These are phyloP conservation scores for Sisymbrium irio DNA, from an alignment of 345 rosid genomes.

Conservation along the genomic window DNA sequence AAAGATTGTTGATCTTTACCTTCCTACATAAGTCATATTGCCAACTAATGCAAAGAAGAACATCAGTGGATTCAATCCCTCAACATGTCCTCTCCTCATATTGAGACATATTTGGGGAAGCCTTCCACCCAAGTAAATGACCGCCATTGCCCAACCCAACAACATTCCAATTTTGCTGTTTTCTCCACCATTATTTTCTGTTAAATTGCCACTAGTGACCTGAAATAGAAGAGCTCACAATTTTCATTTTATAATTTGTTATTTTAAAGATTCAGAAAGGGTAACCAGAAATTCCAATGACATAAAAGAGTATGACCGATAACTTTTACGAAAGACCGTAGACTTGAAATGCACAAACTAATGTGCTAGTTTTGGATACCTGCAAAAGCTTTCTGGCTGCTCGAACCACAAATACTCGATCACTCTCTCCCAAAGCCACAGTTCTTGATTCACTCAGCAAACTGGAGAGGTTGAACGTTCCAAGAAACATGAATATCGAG, in stretches of 20 bases:
- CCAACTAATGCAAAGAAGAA: conserved; percentile 81
- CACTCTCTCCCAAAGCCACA: conserved; percentile 30
- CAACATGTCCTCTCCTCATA: conserved; percentile 75
- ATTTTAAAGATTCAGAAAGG: background rate
- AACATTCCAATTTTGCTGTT: conserved; percentile 46
- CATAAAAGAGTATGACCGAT: background rate
- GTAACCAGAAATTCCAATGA: background rate
- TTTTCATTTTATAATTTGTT: background rate
- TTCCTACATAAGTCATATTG: conserved; percentile 71
- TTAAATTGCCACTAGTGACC: conserved; percentile 39
- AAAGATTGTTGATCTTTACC: conserved; percentile 39
- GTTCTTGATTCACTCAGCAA: conserved; percentile 27
- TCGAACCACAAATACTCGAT: conserved; percentile 45
- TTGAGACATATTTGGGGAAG: conserved; percentile 85
- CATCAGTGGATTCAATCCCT: conserved; percentile 89
- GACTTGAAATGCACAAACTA: background rate
- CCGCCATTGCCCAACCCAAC: conserved; percentile 89
- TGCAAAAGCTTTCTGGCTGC: conserved; percentile 65
- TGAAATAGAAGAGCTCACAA: conserved; percentile 25
- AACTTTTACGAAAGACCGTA: background rate
- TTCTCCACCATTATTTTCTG: conserved; percentile 37
- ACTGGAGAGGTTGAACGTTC: conserved; percentile 44
- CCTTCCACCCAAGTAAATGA: conserved; percentile 87
- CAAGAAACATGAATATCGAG: conserved; percentile 49
- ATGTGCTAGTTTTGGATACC: conserved; percentile 40